Base-by-base conservation (phyloP, 2,329 filamentous ascomycete genomes). In the Neofusicoccum sp. region DNA sequence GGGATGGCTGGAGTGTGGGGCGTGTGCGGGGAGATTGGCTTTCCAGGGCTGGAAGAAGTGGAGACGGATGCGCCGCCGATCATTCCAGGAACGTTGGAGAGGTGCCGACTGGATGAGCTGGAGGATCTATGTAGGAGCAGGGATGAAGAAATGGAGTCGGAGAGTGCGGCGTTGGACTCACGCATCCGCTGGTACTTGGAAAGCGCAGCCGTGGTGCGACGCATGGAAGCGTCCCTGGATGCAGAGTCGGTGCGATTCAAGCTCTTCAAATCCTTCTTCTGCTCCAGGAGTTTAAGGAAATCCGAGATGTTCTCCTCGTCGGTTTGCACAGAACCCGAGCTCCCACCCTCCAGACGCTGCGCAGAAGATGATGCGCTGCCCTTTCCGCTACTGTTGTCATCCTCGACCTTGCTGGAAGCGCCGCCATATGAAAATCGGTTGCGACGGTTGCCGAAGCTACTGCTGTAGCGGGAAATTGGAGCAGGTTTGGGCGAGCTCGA, bases 241-340 rank as follows among this genome's bases (percentile, higher is more conserved):
- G 76, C 74, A 36, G 78, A 74, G 63, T 84, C 86, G 67, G 84
- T 87, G 14, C 85, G 81, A 48, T 92, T 87, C 61, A 97, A 90
- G 73, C 88, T 91, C 73, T 86, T 87, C 28, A 95, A 76, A n/a
- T 92, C 93, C 74, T 93, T 96, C 71, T 90, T 90, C 68, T 86
- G 88, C 63, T 98, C 93, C 6, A 99, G 81, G 63, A 91, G 83
- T 69, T 96, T 96, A 63, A 99, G 78, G 68, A 98, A 99, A 57
- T 96, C 92, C 0, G 90, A 91, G 41, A 99, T 96, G 65, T 95
- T 93, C 68, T 96, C 91, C 68, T 96, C 92, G 67, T 98, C 93
- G 0, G 88, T 90, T 80, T 70, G 90, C 80, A 81, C 87, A 80
- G 71, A 88, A 31, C 85, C 87, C 2, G 80, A 83, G 70, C 82